Conservation (phyloP, 306 rosid species). For the Bauhinia variegata region DNA sequence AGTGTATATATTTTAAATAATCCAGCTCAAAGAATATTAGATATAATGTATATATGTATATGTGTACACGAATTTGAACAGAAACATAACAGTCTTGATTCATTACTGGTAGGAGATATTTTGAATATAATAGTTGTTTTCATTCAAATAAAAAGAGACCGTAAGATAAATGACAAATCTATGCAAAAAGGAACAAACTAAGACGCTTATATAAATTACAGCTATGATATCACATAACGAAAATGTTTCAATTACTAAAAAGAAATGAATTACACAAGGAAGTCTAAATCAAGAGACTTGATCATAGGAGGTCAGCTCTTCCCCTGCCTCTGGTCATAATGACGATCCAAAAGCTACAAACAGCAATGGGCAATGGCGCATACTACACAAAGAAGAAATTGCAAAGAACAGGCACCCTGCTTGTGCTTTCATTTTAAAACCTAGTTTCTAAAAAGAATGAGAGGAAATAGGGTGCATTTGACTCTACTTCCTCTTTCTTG, state of each 20-base stretch:
- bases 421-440: slow-evolving; percentile 22
- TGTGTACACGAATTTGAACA: too few species aligned
- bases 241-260: neutral
- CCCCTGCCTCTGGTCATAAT: neutral
- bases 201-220: neutral
- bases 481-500: slow-evolving; percentile 38
- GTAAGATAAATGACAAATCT: too few species aligned
- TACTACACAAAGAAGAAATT: slow-evolving; percentile 36
- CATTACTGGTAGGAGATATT: too few species aligned
- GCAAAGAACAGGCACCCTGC: slow-evolving; percentile 40
- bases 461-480: slow-evolving; percentile 33
- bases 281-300: slow-evolving; percentile 35
- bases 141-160: too few species aligned
- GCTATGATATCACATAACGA: neutral
- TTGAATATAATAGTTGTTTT: too few species aligned
- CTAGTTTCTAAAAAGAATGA: slow-evolving; percentile 46
- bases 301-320: slow-evolving; percentile 17
- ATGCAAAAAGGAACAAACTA: too few species aligned
- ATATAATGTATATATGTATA: too few species aligned
- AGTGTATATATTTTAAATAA: too few species aligned
- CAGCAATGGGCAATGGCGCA: slow-evolving; percentile 30
- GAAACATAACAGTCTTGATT: too few species aligned
- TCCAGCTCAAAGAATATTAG: too few species aligned
- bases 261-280: slow-evolving; percentile 4
- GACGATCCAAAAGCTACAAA: slow-evolving; percentile 23